Base-by-base conservation (phyloP, 306 rosid species). In the Castanea mollissima region DNA sequence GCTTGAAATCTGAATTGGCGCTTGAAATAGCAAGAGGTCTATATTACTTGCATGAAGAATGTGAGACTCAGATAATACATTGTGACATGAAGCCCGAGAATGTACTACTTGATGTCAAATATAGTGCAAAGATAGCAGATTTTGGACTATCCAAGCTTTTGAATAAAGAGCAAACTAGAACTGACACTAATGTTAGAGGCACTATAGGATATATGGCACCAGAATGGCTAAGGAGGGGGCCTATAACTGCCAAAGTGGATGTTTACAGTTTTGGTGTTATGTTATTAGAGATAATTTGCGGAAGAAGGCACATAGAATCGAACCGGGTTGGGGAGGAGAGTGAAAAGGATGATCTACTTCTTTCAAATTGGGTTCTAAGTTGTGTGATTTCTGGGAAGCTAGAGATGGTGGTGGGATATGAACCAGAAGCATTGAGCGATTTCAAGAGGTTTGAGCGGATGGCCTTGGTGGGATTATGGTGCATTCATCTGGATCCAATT, bases 61-160 rank as follows among this genome's bases (percentile, higher is more conserved):
- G 85, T 71, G 80, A 81, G 65, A 74, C 80, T 10, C 78, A 78
- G 19, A 74, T 85, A 81, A 85, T 85, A 77, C 85, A 85, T 62
- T 85, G 85, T 41, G 88, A 85, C 55, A 85, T 81, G 58, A 85
- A 85, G 60, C 83, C 88, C 1, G 78, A 85, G 34, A 85, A 85
- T 62, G 85, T 85, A 67, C 70, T 85, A 67, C 83, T 85, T 25
- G 88, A 81, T 62, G 78, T 77, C 70, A 74, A 78, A 31, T 55
- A 77, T 75, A 70, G 54, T 3, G 76, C 85, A 23, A 81, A 85
- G 72, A 85, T 85, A 68, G 41, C 85, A 32, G 86, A 79, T 71
- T 83, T 83, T 83, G 86, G 86, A 25, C 75, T 83, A 3, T 83
- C 83, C 38, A 79, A 83, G 76, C 78, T 85, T 54, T 55, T 85